Base-by-base conservation (phyloP, 2,329 filamentous ascomycete species). In the Microdochium bolleyi region DNA sequence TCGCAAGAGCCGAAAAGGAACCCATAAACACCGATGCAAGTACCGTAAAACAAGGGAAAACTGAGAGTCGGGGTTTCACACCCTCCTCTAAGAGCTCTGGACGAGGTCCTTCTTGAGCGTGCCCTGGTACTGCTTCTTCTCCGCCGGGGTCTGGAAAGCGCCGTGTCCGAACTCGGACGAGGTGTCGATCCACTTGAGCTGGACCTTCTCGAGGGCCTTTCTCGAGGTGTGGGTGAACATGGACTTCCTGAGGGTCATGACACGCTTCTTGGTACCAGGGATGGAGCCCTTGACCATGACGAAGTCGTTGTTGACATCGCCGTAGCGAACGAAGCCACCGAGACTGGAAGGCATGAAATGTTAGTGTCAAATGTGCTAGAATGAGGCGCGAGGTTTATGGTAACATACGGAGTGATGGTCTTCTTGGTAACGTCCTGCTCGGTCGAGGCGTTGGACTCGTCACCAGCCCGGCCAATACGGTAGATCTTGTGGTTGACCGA, bases 401-500 rank as follows among this genome's bases (percentile, higher is more conserved):
- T 51, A 59, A 92, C 92, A 73, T 94, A 97, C 92, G 92, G 92
- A 73, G 92, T 97, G 77, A 99, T 99, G 74, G 83, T 86, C 89
- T 99, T 99, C 88, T 96, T 96, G 80, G 92, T 95, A 72, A 95
- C 84, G 72, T 99, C 94, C 71, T 92, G 85, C 61, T 96, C 90
- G 62, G 94, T 99, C 55, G 92, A 88, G 67, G 90, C 94, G 78
- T 91, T 96, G 75, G 86, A 86, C 72, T 94, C 90, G 68, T 94
- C 89, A 63, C 82, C 81, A 67, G 83, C 92, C 86, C 94, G 95
- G 73, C 92, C 94, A 66, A 99, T 89, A 65, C 94, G 90, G 89
- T 97, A 99, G 73, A 99, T 78, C 89, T 99, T 99, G 90, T 99
- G 94, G 89, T 99, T 99, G 82, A 94, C 89, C 61, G 94, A 97